Conservation (phyloP, 495 filamentous ascomycete species). For the Chlorociboria aeruginascens region DNA sequence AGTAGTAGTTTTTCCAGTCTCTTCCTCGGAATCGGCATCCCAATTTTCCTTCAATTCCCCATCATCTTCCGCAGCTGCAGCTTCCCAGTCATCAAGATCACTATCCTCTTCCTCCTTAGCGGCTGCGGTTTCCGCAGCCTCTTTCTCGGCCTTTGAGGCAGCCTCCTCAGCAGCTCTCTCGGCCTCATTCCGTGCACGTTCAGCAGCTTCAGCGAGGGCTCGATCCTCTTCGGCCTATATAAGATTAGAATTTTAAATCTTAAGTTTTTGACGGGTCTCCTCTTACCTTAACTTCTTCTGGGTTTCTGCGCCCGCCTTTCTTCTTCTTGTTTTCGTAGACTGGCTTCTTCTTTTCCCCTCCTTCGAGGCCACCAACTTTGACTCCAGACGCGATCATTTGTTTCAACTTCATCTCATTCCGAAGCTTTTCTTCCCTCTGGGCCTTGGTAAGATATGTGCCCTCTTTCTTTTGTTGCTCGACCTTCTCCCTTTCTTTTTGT, state of each 20-base stretch:
- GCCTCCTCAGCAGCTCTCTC: conserved; percentile 52
- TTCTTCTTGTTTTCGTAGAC: conserved; percentile 60
- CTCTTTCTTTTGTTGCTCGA: conserved; percentile 89
- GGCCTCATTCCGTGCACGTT: conserved; percentile 50
- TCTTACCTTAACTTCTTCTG: conserved; percentile 43
- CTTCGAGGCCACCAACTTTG: conserved; percentile 64
- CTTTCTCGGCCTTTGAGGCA: conserved; percentile 42
- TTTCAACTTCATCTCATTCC: conserved; percentile 76
- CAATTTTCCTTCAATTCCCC: conserved; percentile 84
- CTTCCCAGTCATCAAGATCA: conserved; percentile 80
- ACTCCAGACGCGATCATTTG: conserved; percentile 87
- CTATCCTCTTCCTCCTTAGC: conserved; percentile 39
- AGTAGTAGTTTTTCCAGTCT: conserved; percentile 29
- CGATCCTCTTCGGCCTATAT: conserved; percentile 53
- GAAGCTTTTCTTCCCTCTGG: conserved; percentile 75
- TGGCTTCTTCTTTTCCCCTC: conserved; percentile 54
- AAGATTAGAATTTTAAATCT: conserved; percentile 3
- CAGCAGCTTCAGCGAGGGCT: conserved; percentile 59
- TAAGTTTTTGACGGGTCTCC: background rate
- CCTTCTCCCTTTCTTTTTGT: conserved; percentile 90
- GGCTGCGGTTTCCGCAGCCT: conserved; percentile 44
- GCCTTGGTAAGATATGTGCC: conserved; percentile 93
- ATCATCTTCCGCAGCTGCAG: conserved; percentile 59
- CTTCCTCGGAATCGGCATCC: conserved; percentile 75
- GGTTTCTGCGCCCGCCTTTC: conserved; percentile 56